phyloP scores from a whole-genome alignment of 2,329 filamentous ascomycete species.

The Coniochaeta ligniaria region DNA sequence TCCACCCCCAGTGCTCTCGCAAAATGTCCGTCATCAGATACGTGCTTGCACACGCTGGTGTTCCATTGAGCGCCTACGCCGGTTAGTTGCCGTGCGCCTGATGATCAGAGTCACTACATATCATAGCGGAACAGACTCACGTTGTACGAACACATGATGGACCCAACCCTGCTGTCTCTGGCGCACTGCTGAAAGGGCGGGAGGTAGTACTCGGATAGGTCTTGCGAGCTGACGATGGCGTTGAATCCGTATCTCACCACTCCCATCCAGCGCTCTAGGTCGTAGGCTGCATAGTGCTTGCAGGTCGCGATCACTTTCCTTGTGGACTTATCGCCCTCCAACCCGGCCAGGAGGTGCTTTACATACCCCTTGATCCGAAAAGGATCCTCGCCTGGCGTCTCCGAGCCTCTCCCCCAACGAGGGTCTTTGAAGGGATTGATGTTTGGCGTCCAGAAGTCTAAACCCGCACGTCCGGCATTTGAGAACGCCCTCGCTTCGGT shows the following conservation, averaged over 20 bases:
- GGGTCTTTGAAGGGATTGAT: constrained; percentile 60
- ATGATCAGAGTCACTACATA: background rate
- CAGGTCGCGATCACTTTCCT: constrained; percentile 43
- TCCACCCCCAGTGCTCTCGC: constrained; percentile 59
- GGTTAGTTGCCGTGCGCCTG: background rate
- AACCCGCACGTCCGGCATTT: constrained; percentile 46
- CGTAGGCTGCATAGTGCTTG: constrained; percentile 54
- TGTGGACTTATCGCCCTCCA: constrained; percentile 14
- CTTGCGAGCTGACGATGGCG: constrained; percentile 36
- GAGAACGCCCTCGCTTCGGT: constrained; percentile 59
- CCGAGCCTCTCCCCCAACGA: constrained; percentile 53
- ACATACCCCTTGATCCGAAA: constrained; percentile 16
- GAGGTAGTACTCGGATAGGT: constrained; percentile 61
- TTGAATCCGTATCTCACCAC: constrained; percentile 18
- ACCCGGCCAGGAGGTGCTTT: constrained; percentile 14
- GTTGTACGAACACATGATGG: constrained; percentile 58
- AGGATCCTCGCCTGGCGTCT: constrained; percentile 22
- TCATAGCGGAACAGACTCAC: background rate
- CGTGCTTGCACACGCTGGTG: constrained; percentile 50
- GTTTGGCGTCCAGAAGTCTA: constrained; percentile 60
- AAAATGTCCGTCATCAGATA: constrained; percentile 58
- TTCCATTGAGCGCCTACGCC: constrained; percentile 49
- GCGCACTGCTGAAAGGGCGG: constrained; percentile 58
- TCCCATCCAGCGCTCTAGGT: constrained; percentile 32
- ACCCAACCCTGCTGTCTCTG: constrained; percentile 46